Evolutionary conservation across 2,329 filamentous ascomycete species (phyloP).

Genomic region (Epichloe sylvatica): DNA sequence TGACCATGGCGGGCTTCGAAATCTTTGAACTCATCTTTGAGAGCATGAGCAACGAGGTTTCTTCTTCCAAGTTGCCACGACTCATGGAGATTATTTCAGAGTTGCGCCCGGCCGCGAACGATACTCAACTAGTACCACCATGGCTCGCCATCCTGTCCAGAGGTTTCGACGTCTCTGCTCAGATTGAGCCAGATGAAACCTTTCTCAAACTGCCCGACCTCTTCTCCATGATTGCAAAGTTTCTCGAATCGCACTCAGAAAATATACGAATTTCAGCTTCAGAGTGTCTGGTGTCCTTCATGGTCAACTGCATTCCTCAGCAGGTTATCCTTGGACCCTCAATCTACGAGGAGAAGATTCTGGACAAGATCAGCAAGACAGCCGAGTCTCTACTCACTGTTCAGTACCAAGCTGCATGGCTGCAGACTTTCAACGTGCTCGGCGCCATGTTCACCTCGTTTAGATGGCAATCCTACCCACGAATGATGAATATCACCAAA

Average conservation of each 20-base stretch:
- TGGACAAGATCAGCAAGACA: constrained; percentile 65
- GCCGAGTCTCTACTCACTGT: constrained; percentile 67
- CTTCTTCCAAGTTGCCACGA: constrained; percentile 76
- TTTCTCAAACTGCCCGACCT: constrained; percentile 81
- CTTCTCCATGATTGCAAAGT: constrained; percentile 65
- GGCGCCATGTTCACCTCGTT: constrained; percentile 76
- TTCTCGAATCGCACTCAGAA: constrained; percentile 74
- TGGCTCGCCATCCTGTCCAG: constrained; percentile 94
- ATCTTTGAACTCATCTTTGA: constrained; percentile 96
- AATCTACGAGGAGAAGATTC: constrained; percentile 77
- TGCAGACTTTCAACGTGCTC: constrained; percentile 83
- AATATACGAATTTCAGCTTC: constrained; percentile 92
- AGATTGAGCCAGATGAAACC: constrained; percentile 78
- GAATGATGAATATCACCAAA: constrained; percentile 61
- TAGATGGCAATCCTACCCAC: constrained; percentile 70
- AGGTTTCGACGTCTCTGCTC: constrained; percentile 85
- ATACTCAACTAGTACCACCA: constrained; percentile 84
- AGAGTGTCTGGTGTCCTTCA: constrained; percentile 85
- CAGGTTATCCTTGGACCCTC: constrained; percentile 77
- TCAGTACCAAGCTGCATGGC: constrained; percentile 88
- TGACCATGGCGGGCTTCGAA: constrained; percentile 92
- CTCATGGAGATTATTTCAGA: constrained; percentile 86
- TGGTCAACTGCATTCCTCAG: constrained; percentile 77
- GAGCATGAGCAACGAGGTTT: constrained; percentile 75
- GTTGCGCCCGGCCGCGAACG: constrained; percentile 78